Base-by-base conservation (phyloP, 2,329 filamentous ascomycete genomes). In the Parasarocladium wereldwijsianum region DNA sequence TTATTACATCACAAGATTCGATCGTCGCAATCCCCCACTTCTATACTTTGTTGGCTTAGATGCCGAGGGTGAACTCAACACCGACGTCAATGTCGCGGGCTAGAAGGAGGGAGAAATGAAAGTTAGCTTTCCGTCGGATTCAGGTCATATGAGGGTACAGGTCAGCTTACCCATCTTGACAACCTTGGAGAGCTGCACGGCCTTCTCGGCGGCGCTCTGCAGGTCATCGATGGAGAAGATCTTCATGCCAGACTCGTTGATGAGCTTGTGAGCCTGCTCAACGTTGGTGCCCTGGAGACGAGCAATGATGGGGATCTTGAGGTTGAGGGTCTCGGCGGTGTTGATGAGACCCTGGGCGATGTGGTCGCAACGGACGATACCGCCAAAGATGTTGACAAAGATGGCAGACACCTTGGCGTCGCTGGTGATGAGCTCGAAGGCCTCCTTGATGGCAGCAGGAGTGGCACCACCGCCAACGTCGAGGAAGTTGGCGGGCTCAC, bases 371-470 rank as follows among this genome's bases (percentile, higher is more conserved):
- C 90, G 76, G 45, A 98, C 90, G 46, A 98, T 98, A 63, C 90
- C 90, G 54, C 90, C 90, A 54, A 98, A 98, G 59, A 98, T 98
- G 74, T 98, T 98, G 66, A 98, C 90, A 47, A 98, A 98, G 64
- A 98, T 90, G 49, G 90, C 90, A 30, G 86, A 87, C 42, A 98
- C 90, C 71, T 96, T 96, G 52, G 85, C 76, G 59, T 98, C 90
- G 60, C 79, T 90, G 46, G 90, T 98, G 66, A 98, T 98, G 49
- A 98, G 81, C 58, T 93, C 86, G 53, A 98, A 98, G 43, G 90
- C 90, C 61, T 90, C 80, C 66, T 85, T 83, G 63, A 98, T 98
- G 47, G 90, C 90, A 43, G 86, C 79, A 19, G 90, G 86, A 36
- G 90, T 98, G 43, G 90, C 90, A 66, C 90, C 90, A 56, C 90